These are phyloP conservation scores for Collybia sp. DNA, from an alignment of 768 basidiomycete genomes.

Conservation along the genomic window DNA sequence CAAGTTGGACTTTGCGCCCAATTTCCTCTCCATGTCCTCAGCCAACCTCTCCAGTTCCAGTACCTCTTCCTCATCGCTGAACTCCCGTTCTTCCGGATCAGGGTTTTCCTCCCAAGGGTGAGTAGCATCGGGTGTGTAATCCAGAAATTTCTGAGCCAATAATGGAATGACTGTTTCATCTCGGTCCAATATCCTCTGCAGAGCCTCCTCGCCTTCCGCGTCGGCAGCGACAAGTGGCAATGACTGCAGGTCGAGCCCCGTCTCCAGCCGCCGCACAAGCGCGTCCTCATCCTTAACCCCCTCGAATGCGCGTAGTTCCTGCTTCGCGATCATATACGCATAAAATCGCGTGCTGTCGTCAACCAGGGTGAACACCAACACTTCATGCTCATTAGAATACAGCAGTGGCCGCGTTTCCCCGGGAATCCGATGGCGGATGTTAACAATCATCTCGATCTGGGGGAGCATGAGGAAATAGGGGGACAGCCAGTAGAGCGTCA, in stretches of 20 bases:
- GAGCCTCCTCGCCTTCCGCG: constrained; percentile 19
- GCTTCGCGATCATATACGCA: constrained; percentile 8
- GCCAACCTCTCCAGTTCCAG: constrained; percentile 1
- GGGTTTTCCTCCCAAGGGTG: constrained; percentile 7
- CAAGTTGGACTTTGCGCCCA: background rate
- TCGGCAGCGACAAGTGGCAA: constrained; percentile 12
- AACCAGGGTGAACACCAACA: constrained; percentile 18
- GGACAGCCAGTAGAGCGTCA: constrained; percentile 26
- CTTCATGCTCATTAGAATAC: constrained; percentile 15
- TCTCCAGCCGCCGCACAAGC: constrained; percentile 10
- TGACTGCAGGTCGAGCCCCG: constrained; percentile 8
- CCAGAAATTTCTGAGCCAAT: constrained; percentile 22
- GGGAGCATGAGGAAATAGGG: constrained; percentile 31
- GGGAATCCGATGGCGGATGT: constrained; percentile 21
- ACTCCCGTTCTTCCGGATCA: background rate
- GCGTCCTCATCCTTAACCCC: constrained; percentile 9
- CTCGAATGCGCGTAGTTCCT: constrained; percentile 8
- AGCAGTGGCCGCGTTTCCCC: constrained; percentile 28
- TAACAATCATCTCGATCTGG: constrained; percentile 30
- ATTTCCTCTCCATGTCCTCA: background rate
- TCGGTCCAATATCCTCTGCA: constrained; percentile 20
- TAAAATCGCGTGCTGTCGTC: constrained; percentile 13
- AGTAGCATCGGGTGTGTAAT: constrained; percentile 21
- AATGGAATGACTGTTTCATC: constrained; percentile 27
- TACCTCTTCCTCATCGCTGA: background rate